phyloP scores from a whole-genome alignment of 78 protist genomes.

The Creolimax fragrantissima region DNA sequence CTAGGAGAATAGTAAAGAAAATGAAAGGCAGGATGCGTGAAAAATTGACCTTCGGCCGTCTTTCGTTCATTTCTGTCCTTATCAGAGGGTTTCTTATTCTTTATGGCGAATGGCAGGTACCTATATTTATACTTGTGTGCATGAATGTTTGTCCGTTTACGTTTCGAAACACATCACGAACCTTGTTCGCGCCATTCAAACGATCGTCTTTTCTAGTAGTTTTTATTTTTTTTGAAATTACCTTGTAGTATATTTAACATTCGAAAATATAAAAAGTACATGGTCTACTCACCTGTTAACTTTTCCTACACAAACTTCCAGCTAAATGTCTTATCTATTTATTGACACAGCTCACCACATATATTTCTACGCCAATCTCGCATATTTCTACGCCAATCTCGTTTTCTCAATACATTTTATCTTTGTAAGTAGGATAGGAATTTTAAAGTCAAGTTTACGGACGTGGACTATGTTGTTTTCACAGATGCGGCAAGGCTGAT shows the following conservation, averaged over 20 bases:
- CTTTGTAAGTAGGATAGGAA: constrained; percentile 40
- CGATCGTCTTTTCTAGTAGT: background rate
- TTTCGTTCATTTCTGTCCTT: background rate
- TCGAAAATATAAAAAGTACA: no score
- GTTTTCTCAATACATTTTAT: background rate
- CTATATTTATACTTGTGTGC: background rate
- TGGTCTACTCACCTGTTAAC: no score
- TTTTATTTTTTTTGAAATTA: background rate
- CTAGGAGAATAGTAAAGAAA: no score
- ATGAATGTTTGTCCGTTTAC: background rate
- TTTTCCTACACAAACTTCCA: no score
- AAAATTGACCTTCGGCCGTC: no score
- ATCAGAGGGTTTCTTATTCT: background rate
- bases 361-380: no score
- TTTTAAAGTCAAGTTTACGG: constrained; percentile 83
- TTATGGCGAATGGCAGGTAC: background rate
- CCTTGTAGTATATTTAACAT: no score
- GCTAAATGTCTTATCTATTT: no score
- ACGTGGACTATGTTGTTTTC: constrained; percentile 85
- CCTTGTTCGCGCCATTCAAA: background rate
- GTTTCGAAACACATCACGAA: background rate
- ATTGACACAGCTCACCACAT: no score
- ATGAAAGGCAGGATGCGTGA: no score
- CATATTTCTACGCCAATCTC: background rate
- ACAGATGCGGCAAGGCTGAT: constrained; percentile 73